These are phyloP conservation scores for Capronia epimyces DNA, from an alignment of 2,329 filamentous ascomycete species.

Conservation along the genomic window DNA sequence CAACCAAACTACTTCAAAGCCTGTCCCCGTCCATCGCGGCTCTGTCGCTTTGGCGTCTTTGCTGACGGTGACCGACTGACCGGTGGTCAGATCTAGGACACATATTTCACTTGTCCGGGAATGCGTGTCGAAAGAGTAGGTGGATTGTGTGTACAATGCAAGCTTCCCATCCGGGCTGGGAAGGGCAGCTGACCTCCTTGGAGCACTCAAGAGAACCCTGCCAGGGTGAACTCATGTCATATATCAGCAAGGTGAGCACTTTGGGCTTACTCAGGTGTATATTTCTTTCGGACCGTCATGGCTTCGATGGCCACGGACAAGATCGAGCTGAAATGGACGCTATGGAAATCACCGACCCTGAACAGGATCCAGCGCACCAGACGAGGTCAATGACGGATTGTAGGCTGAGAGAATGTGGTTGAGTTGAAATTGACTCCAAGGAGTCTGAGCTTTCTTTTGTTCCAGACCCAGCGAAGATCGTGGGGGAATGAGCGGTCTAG, in stretches of 20 bases:
- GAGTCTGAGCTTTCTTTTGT: not conserved
- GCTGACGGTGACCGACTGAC: slow-evolving; percentile 40
- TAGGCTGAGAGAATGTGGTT: not conserved
- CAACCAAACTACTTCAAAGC: slow-evolving; percentile 44
- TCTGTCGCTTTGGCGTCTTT: slow-evolving; percentile 43
- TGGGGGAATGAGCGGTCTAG: not conserved
- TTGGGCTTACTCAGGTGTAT: slow-evolving; percentile 23
- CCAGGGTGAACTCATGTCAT: slow-evolving; percentile 1
- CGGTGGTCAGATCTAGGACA: slow-evolving; percentile 40
- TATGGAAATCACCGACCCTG: not conserved
- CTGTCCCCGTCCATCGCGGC: slow-evolving; percentile 44
- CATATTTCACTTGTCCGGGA: slow-evolving; percentile 44
- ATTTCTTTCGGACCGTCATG: slow-evolving; percentile 23
- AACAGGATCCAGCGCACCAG: too few species aligned
- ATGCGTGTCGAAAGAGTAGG: slow-evolving; percentile 48
- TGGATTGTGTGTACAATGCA: slow-evolving; percentile 44
- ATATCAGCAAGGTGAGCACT: not conserved
- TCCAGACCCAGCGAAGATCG: not conserved
- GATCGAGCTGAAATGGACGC: not conserved
- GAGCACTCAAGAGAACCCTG: slow-evolving; percentile 45
- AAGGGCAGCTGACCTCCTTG: slow-evolving; percentile 41
- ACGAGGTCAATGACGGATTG: too few species aligned
- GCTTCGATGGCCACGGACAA: not conserved
- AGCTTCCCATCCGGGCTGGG: slow-evolving; percentile 45
- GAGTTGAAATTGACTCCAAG: not conserved